Conservation (phyloP, 257 asterid genomes). For the Capsicum chinense region DNA sequence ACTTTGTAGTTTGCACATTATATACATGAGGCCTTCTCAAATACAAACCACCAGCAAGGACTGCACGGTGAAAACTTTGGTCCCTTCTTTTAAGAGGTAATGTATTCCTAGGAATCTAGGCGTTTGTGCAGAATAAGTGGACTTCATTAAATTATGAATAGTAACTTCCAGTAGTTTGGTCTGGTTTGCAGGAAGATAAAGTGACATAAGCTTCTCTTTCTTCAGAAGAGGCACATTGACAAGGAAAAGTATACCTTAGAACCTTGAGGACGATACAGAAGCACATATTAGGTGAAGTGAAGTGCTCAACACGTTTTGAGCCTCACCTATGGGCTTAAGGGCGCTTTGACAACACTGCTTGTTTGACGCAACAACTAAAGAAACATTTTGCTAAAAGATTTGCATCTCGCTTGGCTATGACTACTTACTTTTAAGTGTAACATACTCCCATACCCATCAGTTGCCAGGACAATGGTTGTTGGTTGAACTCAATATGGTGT, state of each 20-base stretch:
- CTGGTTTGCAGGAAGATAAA: neutral
- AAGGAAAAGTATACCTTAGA: too few relatives aligned
- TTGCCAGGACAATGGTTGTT: neutral
- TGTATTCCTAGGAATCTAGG: neutral
- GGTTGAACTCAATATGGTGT: slow-evolving; percentile 5
- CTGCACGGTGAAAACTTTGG: neutral
- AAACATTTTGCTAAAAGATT: slow-evolving; percentile 8
- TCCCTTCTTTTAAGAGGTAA: neutral
- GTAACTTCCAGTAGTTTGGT: neutral
- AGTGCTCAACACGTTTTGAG: too few relatives aligned
- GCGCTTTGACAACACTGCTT: too few relatives aligned
- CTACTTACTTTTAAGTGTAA: neutral
- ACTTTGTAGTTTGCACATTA: neutral
- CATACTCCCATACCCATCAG: neutral
- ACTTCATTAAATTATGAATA: neutral
- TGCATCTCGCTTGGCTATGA: neutral
- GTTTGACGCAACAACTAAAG: neutral
- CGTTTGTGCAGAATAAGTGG: neutral
- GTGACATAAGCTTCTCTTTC: neutral
- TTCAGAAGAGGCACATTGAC: too few relatives aligned
- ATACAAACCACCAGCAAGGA: slow-evolving; percentile 15
- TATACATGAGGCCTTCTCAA: neutral
- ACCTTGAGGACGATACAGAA: too few relatives aligned
- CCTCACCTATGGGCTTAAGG: too few relatives aligned
- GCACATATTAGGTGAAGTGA: too few relatives aligned